These are phyloP conservation scores for Cryptococcus sp. DNA, from an alignment of 1,284 basidiomycete genomes.

Conservation along the genomic window DNA sequence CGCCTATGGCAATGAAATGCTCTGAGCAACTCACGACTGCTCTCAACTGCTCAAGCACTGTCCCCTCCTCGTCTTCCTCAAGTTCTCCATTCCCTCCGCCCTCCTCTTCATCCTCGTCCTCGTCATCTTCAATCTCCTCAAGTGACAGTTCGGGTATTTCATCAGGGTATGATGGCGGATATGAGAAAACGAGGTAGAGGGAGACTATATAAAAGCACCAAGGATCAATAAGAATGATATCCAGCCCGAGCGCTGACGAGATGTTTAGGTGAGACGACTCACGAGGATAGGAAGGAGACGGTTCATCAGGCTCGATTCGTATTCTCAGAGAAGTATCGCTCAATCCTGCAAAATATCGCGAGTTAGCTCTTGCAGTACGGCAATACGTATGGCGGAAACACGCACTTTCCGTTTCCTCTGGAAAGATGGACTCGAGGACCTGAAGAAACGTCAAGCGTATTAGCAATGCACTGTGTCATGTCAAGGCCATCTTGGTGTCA, in stretches of 20 bases:
- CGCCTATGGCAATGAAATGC: too few relatives aligned
- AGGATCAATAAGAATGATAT: too few relatives aligned
- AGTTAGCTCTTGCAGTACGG: constrained; percentile 60
- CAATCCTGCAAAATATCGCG: constrained; percentile 64
- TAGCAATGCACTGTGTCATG: not conserved
- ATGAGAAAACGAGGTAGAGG: constrained; percentile 69
- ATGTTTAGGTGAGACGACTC: not conserved
- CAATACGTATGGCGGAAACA: constrained; percentile 46
- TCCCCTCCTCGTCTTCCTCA: constrained; percentile 57
- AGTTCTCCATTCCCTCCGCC: constrained; percentile 60
- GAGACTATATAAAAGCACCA: constrained; percentile 67
- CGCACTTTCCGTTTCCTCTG: constrained; percentile 88
- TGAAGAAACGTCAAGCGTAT: constrained; percentile 43
- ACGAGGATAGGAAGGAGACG: constrained; percentile 46
- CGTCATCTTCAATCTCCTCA: constrained; percentile 65
- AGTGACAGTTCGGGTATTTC: constrained; percentile 73
- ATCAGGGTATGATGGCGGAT: constrained; percentile 71
- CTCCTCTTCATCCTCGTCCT: constrained; percentile 57
- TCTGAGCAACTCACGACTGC: constrained; percentile 62
- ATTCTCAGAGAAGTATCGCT: constrained; percentile 81
- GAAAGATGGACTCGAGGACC: constrained; percentile 95
- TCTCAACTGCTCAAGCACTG: constrained; percentile 65
- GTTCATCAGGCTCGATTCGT: constrained; percentile 83
- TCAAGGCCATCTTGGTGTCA: not conserved
- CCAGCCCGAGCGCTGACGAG: too few relatives aligned